Evolutionary conservation across 495 filamentous ascomycete genomes (phyloP), one percentile per base, ranked within the genome.

Genomic region (Aspergillus indologenus): DNA sequence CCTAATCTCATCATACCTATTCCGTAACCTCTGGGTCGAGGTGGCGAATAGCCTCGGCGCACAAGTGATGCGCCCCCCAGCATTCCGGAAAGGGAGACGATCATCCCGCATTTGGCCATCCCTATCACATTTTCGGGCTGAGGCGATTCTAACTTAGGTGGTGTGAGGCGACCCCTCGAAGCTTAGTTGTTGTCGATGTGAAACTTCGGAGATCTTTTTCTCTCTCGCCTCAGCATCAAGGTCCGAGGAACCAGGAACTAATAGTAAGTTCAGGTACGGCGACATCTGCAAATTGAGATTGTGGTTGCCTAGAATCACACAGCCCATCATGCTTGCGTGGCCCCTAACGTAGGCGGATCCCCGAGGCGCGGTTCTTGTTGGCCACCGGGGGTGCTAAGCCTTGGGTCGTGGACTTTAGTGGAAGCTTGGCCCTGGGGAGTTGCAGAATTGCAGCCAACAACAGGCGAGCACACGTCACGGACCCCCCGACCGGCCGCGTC

Each of bases 381-480:
- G 45, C 45, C 8, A 12, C n/a, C 48, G 3, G 23, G 48, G 48
- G 23, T 8, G 57, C 54, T 56, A 61, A 64, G 59, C 57, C 57
- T 58, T 53, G 58, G 31, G 44, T 45, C 53, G 42, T 51, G 54
- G 56, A 61, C 59, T 61, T 60, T 67, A 67, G 61, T 54, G 49
- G 52, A 67, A 67, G 65, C 65, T 67, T 67, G 65, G 59, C 65
- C 18, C 4, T 1, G 2, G 8, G 3, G 0, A 4, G 2, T 7
- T 56, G 51, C 56, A 57, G 52, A 11, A 45, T 0, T 8, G 21
- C 7, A 12, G 15, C 18, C 18, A 34, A 19, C 34, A 40, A 14
- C 5, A 15, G 34, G 34, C 34, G 34, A 40, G 34, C 5, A 7
- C 34, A 57, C 60, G 60, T 61, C 60, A 61, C 48, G 54, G 19